A percentile compares a stretch with the other conserved stretches of the same genome.
Evolutionary conservation across 1,139 yeast genomes (phyloP).

Genomic region (Meyerozyma elateridarum): DNA sequence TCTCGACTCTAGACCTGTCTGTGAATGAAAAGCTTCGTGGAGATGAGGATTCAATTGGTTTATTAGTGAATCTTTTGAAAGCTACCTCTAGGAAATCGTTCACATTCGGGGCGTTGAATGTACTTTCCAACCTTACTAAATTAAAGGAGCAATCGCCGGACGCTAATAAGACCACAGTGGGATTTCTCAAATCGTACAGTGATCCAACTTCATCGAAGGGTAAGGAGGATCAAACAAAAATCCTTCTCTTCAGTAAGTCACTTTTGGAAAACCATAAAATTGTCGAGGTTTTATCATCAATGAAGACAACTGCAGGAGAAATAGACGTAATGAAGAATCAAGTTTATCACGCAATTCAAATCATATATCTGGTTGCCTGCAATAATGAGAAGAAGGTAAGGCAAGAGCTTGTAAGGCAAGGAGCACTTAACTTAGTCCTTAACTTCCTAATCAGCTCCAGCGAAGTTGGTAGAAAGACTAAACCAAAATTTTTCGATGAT

Average conservation of each 20-base stretch:
- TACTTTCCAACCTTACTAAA: conserved; percentile 1
- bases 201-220: conserved; percentile 2
- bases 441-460: conserved; percentile 35
- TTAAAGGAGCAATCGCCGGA: background rate
- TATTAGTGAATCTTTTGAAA: background rate
- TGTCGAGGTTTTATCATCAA: conserved; percentile 18
- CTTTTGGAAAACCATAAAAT: conserved; percentile 1
- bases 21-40: background rate
- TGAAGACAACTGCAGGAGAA: conserved; percentile 19
- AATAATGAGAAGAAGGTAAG: conserved; percentile 24
- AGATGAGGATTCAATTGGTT: background rate
- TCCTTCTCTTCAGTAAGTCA: background rate
- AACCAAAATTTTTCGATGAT: conserved; percentile 16
- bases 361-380: conserved; percentile 24
- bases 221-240: background rate
- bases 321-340: conserved; percentile 12
- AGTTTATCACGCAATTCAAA: conserved; percentile 17
- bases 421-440: conserved; percentile 35
- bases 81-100: background rate
- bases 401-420: conserved; percentile 42
- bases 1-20: background rate
- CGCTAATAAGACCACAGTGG: background rate
- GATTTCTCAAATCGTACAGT: conserved; percentile 1
- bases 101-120: background rate
- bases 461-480: conserved; percentile 18